A percentile compares a stretch with the other conserved stretches of the same genome.
These are phyloP conservation scores for Tetradesmus lagerheimii DNA, from an alignment of 139 green algal genomes.

Conservation along the genomic window DNA sequence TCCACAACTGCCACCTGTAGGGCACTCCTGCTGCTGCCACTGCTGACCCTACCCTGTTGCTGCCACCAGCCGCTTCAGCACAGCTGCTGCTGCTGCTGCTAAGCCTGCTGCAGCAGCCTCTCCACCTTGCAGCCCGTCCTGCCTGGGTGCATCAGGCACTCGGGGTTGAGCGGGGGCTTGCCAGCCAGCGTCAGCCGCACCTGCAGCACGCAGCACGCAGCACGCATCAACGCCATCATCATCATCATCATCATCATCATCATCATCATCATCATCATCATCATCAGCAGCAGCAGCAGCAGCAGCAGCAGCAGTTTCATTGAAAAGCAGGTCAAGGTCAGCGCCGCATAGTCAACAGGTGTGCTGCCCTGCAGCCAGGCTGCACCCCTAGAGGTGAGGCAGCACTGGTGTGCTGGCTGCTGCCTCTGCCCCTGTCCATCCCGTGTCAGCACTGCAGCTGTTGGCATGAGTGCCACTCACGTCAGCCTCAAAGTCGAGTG, in stretches of 20 bases:
- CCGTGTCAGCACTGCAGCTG: too few species aligned
- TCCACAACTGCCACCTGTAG: neutral
- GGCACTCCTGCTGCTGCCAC: neutral
- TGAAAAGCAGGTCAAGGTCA: neutral
- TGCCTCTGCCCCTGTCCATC: neutral
- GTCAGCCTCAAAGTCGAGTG: conserved; percentile 81
- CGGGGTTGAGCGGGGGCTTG: conserved; percentile 61
- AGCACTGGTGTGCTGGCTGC: neutral
- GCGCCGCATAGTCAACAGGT: too few species aligned
- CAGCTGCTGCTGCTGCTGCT: neutral
- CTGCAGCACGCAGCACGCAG: conserved; percentile 7
- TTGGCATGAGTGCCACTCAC: conserved; percentile 52
- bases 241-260: too few species aligned
- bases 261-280: too few species aligned
- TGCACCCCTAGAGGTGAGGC: too few species aligned
- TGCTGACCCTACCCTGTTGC: too few species aligned
- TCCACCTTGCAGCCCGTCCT: conserved; percentile 87
- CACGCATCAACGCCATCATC: neutral
- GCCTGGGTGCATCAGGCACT: conserved; percentile 84
- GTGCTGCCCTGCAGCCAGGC: too few species aligned
- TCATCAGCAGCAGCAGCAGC: too few species aligned
- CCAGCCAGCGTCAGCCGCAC: conserved; percentile 70
- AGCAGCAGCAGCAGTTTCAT: neutral
- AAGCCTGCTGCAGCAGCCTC: conserved; percentile 29
- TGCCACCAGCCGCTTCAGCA: too few species aligned